Conservation (phyloP, 257 asterid genomes). For the Solanum chilense region DNA sequence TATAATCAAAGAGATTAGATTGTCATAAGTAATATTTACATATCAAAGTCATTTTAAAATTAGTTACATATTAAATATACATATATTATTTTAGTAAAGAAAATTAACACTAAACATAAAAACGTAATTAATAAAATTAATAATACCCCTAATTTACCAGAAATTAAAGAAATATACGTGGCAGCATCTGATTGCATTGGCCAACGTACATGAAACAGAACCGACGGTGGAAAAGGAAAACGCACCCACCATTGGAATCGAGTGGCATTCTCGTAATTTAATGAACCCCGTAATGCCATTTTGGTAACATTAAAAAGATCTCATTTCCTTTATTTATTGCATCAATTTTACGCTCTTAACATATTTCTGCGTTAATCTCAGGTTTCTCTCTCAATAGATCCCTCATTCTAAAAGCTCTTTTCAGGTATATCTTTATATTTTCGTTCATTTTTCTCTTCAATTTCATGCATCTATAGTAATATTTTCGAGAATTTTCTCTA, state of each 20-base stretch:
- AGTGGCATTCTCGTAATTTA: not conserved
- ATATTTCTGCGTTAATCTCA: constrained; percentile 20
- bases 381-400: constrained; percentile 13
- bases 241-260: not conserved
- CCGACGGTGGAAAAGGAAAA: constrained; percentile 16
- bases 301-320: not conserved
- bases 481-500: not conserved
- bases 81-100: too few species aligned
- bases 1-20: not conserved
- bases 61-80: too few species aligned
- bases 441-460: not conserved
- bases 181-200: not conserved
- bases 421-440: not conserved
- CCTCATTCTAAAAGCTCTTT: not conserved
- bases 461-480: not conserved
- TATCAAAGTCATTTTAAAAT: not conserved
- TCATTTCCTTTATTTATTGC: constrained; percentile 6
- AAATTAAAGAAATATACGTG: not conserved
- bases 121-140: not conserved
- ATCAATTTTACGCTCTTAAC: not conserved
- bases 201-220: constrained; percentile 7
- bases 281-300: not conserved
- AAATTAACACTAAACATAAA: not conserved
- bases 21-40: not conserved
- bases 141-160: not conserved